These are phyloP conservation scores for Coriolopsis trogii DNA, from an alignment of 1,284 basidiomycete species.

Conservation along the genomic window DNA sequence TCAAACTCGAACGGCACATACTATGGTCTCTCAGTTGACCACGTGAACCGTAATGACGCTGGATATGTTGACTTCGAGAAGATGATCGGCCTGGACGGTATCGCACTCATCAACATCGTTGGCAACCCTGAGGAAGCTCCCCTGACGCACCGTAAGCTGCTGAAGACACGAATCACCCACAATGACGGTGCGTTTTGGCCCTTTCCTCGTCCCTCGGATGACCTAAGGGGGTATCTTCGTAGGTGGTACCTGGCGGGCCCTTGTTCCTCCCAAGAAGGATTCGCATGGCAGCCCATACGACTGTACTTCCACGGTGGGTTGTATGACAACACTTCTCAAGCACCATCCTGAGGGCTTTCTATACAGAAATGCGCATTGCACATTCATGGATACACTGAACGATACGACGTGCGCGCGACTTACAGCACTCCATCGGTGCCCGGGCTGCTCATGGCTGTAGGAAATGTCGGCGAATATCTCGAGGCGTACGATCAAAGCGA, in stretches of 20 bases:
- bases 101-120: constrained; percentile 92
- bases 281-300: constrained; percentile 77
- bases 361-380: constrained; percentile 82
- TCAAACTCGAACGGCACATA: constrained; percentile 99
- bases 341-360: background rate
- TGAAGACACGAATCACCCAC: constrained; percentile 92
- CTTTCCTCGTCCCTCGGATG: too few relatives aligned
- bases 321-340: background rate
- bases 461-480: constrained; percentile 91
- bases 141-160: constrained; percentile 73
- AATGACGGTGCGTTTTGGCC: constrained; percentile 76
- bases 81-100: constrained; percentile 94
- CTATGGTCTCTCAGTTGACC: constrained; percentile 83
- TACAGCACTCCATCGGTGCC: constrained; percentile 92
- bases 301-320: constrained; percentile 71
- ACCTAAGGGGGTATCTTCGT: background rate
- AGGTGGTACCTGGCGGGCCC: constrained; percentile 87
- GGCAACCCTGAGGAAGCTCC: constrained; percentile 79
- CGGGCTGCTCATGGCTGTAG: constrained; percentile 94
- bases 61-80: constrained; percentile 99
- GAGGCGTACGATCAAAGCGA: constrained; percentile 87
- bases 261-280: constrained; percentile 78
- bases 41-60: constrained; percentile 86
- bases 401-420: constrained; percentile 87
- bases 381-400: constrained; percentile 95